Percentiles rank a stretch among this genome's conserved stretches.
phyloP scores from a whole-genome alignment of 352 stramenopile species.

The Pythium myriotylum region DNA sequence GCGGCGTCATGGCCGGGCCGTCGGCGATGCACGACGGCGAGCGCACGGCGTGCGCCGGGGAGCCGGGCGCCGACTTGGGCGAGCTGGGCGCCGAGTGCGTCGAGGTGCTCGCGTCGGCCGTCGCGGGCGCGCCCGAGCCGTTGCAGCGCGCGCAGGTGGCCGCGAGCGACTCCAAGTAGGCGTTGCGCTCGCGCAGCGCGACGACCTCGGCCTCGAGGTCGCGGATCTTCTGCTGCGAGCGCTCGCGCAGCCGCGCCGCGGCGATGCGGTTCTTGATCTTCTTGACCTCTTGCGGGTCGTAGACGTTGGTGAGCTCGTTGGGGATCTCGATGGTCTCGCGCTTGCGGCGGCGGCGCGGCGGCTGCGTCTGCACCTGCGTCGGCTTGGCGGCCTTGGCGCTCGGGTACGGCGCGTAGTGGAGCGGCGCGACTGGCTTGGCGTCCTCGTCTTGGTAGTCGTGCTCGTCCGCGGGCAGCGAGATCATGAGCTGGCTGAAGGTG shows the following conservation, averaged over 20 bases:
- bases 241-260: slow-evolving; percentile 44
- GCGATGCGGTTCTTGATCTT: slow-evolving; percentile 63
- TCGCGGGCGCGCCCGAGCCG: background rate
- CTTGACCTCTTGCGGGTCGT: slow-evolving; percentile 47
- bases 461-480: slow-evolving; percentile 18
- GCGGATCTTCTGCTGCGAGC: slow-evolving; percentile 47
- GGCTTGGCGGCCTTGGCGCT: slow-evolving; percentile 8
- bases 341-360: slow-evolving; percentile 41
- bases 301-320: slow-evolving; percentile 25
- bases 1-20: slow-evolving; percentile 17
- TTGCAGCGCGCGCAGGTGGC: slow-evolving; percentile 35
- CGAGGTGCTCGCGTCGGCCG: background rate
- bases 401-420: slow-evolving; percentile 23
- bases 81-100: background rate
- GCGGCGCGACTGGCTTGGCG: background rate
- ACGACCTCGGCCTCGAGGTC: slow-evolving; percentile 41
- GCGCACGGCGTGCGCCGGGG: slow-evolving; percentile 16
- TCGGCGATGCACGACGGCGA: slow-evolving; percentile 25
- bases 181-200: slow-evolving; percentile 37
- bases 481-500: slow-evolving; percentile 26
- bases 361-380: slow-evolving; percentile 10
- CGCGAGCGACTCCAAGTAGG: slow-evolving; percentile 37
- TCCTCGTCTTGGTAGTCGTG: slow-evolving; percentile 20
- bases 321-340: slow-evolving; percentile 55
- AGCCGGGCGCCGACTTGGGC: slow-evolving; percentile 7